Evolutionary conservation across 2,329 filamentous ascomycete genomes (phyloP).

Genomic region (Exophiala oligosperma): DNA sequence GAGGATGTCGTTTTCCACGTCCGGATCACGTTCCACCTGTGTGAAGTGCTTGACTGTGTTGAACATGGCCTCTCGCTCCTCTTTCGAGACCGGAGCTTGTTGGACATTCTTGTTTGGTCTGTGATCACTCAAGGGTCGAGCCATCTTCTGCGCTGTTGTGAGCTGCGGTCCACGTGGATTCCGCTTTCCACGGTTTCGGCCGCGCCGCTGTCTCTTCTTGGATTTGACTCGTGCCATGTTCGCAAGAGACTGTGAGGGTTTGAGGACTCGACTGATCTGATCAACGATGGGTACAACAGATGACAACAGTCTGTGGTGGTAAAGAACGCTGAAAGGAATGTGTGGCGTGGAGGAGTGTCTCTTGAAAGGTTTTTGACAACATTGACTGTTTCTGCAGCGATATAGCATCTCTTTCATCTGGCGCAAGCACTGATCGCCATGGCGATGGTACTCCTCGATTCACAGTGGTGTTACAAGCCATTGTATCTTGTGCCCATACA

Average conservation of each 20-base stretch:
- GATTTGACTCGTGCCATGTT: background rate
- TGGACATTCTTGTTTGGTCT: background rate
- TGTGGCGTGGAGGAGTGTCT: too few species aligned
- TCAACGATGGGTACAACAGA: too few species aligned
- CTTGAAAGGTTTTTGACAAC: background rate
- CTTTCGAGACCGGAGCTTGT: background rate
- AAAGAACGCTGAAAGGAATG: too few species aligned
- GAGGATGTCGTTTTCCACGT: background rate
- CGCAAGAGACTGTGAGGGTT: background rate
- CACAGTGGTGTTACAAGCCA: background rate
- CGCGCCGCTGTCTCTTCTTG: background rate
- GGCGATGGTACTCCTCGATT: background rate
- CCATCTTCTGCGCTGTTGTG: background rate
- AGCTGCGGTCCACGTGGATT: background rate
- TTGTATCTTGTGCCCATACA: too few species aligned
- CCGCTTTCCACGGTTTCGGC: background rate
- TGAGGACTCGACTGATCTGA: background rate
- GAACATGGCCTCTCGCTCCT: constrained; percentile 4
- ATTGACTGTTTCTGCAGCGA: background rate
- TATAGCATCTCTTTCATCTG: background rate
- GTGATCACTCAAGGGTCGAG: background rate
- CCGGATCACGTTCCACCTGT: background rate
- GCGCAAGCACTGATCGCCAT: background rate
- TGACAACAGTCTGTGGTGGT: too few species aligned
- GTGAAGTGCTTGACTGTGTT: background rate